Conservation (phyloP, 352 stramenopile genomes). For the Phytopythium boreale region DNA sequence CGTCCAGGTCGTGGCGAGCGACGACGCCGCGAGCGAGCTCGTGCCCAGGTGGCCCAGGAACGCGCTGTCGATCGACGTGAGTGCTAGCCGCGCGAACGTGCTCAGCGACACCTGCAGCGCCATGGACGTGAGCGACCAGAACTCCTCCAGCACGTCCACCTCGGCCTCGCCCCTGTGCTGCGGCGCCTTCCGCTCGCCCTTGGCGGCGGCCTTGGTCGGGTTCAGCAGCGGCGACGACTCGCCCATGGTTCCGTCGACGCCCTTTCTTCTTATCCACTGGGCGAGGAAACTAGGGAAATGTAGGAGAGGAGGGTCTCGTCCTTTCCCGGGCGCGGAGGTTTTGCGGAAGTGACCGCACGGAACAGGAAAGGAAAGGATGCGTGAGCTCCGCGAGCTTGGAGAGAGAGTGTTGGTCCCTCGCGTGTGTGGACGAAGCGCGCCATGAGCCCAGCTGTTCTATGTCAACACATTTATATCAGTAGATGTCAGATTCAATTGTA, state of each 20-base stretch:
- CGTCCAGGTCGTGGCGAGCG: conserved; percentile 67
- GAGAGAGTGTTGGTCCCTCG: neutral
- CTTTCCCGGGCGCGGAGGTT: neutral
- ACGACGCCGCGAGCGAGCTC: conserved; percentile 59
- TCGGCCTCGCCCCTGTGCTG: neutral
- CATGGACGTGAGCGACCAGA: conserved; percentile 56
- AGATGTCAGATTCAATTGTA: too few relatives aligned
- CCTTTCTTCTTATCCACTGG: neutral
- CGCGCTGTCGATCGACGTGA: conserved; percentile 73
- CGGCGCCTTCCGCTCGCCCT: neutral
- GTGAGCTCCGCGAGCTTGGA: neutral
- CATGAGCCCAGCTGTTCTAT: too few relatives aligned
- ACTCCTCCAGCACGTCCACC: conserved; percentile 18
- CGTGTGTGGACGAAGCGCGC: neutral
- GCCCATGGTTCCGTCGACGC: neutral
- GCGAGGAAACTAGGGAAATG: neutral
- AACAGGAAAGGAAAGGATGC: neutral
- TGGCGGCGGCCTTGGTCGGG: neutral
- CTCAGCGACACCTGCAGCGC: conserved; percentile 68
- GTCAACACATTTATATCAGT: too few relatives aligned
- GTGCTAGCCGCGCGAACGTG: conserved; percentile 63
- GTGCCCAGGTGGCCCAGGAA: conserved; percentile 73
- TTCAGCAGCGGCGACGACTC: conserved; percentile 6
- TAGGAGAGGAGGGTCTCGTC: neutral
- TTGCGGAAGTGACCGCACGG: neutral